Base-by-base conservation (phyloP, 108 stramenopile genomes). In the Stephanodiscus minutulus region DNA sequence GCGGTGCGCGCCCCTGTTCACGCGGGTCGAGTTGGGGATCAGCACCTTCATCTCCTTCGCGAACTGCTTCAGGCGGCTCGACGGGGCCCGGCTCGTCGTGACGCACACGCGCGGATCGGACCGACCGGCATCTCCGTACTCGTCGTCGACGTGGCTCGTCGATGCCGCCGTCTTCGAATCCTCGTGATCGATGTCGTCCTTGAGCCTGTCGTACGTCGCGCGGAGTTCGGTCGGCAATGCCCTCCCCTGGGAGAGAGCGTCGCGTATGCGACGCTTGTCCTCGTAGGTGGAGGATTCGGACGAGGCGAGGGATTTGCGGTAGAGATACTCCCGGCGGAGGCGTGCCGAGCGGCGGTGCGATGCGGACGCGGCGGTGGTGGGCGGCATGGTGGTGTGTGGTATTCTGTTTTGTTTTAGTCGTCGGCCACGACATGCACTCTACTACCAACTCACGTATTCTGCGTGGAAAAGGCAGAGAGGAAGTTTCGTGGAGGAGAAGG, bases 301-400 rank as follows among this genome's bases (percentile, higher is more conserved):
- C 52, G 95, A 88, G 36, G 77, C 49, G 49, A 97, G 76, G 6
- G 84, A 85, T 79, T 98, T 98, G 41, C 96, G 84, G 70, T 98
- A 98, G 28, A 99, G 79, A 67, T 98, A 99, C 70, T 99, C 99
- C 64, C 98, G 92, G 27, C 98, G 96, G 22, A 98, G 76, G n/a
- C 99, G 93, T 12, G 97, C 93, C 56, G 97, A 89, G 28, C 97
- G 91, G 48, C 98, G 94, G 33, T 77, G 84, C 17, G 93, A 94
- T 20, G 93, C 90, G 31, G 90, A 78, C 33, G 85, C 66, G 54
- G 75, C 59, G 9, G 87, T 78, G 27, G 83, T 53, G 25, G 73
- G 60, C 36, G 82, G 71, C 79, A 82, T 82, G 46, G 13, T 78
- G 5, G 2, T 33, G 5, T 33, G n/a, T n/a, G n/a, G n/a, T n/a